Conservation (phyloP, 2,329 filamentous ascomycete genomes). For the Alternaria dauci region DNA sequence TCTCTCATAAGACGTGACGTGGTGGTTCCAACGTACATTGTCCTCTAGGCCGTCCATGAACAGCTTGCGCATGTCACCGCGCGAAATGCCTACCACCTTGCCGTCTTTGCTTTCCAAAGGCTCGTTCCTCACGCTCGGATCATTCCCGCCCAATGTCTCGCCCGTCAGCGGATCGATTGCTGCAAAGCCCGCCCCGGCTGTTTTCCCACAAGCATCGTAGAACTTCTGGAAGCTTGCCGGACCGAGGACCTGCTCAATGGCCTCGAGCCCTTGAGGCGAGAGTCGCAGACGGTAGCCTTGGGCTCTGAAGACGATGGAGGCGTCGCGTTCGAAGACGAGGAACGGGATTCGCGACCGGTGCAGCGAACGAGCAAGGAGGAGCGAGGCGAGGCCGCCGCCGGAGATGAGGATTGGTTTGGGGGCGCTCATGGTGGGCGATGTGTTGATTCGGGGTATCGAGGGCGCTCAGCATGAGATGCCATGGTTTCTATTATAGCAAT, state of each 20-base stretch:
- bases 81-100: slow-evolving; percentile 68
- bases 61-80: slow-evolving; percentile 68
- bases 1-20: slow-evolving; percentile 67
- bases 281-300: slow-evolving; percentile 70
- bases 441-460: neutral
- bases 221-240: slow-evolving; percentile 61
- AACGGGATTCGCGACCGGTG: slow-evolving; percentile 43
- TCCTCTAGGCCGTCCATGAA: slow-evolving; percentile 67
- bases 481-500: slow-evolving; percentile 11
- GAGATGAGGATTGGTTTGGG: slow-evolving; percentile 54
- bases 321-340: slow-evolving; percentile 53
- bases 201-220: slow-evolving; percentile 68
- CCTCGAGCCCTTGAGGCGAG: slow-evolving; percentile 64
- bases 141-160: slow-evolving; percentile 47
- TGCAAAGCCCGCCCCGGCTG: slow-evolving; percentile 63
- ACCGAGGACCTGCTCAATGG: slow-evolving; percentile 67
- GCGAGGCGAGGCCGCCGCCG: slow-evolving; percentile 43
- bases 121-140: slow-evolving; percentile 29
- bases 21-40: slow-evolving; percentile 63
- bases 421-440: slow-evolving; percentile 25
- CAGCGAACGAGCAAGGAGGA: slow-evolving; percentile 44
- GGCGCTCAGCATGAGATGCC: neutral
- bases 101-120: slow-evolving; percentile 61
- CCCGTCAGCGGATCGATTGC: slow-evolving; percentile 64
- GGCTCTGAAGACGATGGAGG: slow-evolving; percentile 63